Base-by-base conservation (phyloP, 495 filamentous ascomycete species). In the Penicillium subrubescens region DNA sequence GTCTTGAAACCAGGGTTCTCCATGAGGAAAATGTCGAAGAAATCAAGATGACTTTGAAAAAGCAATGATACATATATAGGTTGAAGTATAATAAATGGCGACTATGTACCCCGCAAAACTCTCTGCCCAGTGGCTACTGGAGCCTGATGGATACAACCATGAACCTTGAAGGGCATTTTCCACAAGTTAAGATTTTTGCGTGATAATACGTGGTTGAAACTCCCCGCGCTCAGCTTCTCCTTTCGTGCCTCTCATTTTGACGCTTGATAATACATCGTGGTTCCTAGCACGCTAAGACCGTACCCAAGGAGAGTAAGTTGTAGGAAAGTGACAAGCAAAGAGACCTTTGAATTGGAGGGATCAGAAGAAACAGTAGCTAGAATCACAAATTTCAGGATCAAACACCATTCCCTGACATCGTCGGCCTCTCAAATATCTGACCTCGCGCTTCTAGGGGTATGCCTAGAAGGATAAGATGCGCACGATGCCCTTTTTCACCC, bases 201-300 rank as follows among this genome's bases (percentile, higher is more conserved):
- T 8, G 11, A 35, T 33, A 5, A 33, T 33, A 33, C 31, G 1
- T 33, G 11, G 57, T 35, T 35, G 21, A 39, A 54, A 46, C 35
- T 61, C 39, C 64, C 43, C 35, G 5, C 23, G 5, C 27, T 12
- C 21, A 51, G 23, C 14, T 43, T 46, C 33, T 37, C 63, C 23
- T 61, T 51, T 66, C 59, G 44, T 58, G 12, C 5, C 19, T 53
- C 17, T 58, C 29, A 43, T 54, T 63, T 12, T 65, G 46, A 34
- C 53, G 81, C 74, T 88, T 88, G 56, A 89, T 79, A 59, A 79
- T 89, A 66, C 74, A 82, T 86, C 87, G 89, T 69, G 89, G 89
- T 84, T 25, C 75, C 79, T 3, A 86, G 62, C 0, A 84, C 76
- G 5, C 80, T 6, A 87, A 48, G 19, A 87, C 71, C 19, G 80